Conservation (phyloP, 176 grass and related monocot genomes). For the Carex kokanica region DNA sequence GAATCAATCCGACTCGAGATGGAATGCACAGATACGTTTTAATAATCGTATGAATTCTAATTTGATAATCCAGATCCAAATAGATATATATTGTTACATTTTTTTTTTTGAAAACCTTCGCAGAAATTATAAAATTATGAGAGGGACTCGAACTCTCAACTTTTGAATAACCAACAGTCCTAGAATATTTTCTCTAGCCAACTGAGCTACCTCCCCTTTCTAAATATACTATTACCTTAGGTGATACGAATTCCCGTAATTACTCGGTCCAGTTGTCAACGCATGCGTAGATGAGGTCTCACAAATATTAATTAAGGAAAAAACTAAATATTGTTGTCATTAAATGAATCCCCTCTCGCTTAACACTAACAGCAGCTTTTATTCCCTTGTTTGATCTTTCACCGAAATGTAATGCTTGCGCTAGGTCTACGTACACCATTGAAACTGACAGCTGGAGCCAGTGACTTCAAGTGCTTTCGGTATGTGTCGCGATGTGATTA, state of each 20-base stretch:
- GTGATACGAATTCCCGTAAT: neutral
- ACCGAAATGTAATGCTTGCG: neutral
- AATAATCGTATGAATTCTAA: too few species aligned
- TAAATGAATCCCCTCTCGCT: neutral
- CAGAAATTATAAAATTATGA: too few species aligned
- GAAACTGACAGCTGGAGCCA: neutral
- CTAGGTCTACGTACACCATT: neutral
- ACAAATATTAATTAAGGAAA: neutral
- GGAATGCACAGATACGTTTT: too few species aligned
- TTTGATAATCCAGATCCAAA: too few species aligned
- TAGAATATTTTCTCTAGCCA: too few species aligned
- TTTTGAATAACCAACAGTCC: too few species aligned
- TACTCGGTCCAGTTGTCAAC: neutral
- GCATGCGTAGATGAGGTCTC: neutral
- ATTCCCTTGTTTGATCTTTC: neutral
- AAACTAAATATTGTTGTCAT: neutral
- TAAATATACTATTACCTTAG: too few species aligned
- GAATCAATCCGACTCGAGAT: too few species aligned
- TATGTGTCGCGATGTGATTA: neutral
- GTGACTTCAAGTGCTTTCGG: neutral
- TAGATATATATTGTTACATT: too few species aligned
- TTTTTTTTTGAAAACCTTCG: too few species aligned
- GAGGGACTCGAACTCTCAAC: too few species aligned
- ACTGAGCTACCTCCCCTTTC: too few species aligned
- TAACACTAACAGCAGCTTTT: neutral